Conservation (phyloP, 179 eudicot genomes). For the Carnegiea gigantea region DNA sequence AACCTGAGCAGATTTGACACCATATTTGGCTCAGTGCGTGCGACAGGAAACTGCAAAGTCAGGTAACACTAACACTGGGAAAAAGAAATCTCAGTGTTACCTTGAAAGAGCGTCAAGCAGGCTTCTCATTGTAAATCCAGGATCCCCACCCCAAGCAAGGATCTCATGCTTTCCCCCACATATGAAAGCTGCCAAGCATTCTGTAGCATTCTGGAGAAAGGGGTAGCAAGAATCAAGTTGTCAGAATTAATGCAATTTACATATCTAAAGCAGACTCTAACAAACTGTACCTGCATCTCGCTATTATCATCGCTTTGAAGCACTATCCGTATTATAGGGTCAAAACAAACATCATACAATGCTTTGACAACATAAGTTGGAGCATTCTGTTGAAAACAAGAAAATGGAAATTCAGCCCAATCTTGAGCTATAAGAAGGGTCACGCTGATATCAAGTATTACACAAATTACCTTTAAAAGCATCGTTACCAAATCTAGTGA, state of each 20-base stretch:
- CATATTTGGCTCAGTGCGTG: too few relatives aligned
- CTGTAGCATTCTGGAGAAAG: slow-evolving; percentile 77
- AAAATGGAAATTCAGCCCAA: slow-evolving; percentile 15
- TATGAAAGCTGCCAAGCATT: slow-evolving; percentile 84
- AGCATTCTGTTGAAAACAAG: slow-evolving; percentile 50
- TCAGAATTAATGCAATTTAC: slow-evolving; percentile 8
- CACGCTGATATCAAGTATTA: background rate
- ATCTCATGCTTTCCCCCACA: slow-evolving; percentile 75
- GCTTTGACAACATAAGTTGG: slow-evolving; percentile 74
- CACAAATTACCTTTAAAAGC: slow-evolving; percentile 45
- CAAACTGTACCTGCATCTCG: slow-evolving; percentile 76
- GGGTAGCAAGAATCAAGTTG: slow-evolving; percentile 6
- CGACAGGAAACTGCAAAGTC: too few relatives aligned
- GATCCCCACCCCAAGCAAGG: slow-evolving; percentile 92
- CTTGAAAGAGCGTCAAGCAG: slow-evolving; percentile 95
- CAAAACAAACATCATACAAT: slow-evolving; percentile 76
- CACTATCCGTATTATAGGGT: slow-evolving; percentile 63
- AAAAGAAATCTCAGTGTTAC: slow-evolving; percentile 41
- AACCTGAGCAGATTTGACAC: too few relatives aligned
- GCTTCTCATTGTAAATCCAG: slow-evolving; percentile 88
- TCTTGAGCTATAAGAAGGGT: background rate
- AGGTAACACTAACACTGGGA: too few relatives aligned
- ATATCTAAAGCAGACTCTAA: slow-evolving; percentile 5
- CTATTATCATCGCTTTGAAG: slow-evolving; percentile 86
- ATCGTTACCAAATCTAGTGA: slow-evolving; percentile 87